A percentile compares a stretch with the other conserved stretches of the same genome.
phyloP scores from a whole-genome alignment of 805 yeast species.

The Suhomyces faveliae region DNA sequence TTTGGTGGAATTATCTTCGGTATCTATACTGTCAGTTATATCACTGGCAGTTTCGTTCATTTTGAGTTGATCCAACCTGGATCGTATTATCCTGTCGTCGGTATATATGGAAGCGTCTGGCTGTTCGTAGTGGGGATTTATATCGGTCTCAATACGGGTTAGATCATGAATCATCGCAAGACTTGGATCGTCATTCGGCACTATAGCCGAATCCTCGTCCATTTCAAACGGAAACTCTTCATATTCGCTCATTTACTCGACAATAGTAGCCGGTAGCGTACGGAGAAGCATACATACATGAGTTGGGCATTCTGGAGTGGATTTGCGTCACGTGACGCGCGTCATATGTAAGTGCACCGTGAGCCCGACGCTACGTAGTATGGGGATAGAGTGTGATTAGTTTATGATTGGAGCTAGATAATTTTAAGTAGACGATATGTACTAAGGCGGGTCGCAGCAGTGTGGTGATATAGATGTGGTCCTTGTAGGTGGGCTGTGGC shows the following conservation, averaged over 20 bases:
- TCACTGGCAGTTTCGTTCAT: conserved; percentile 20
- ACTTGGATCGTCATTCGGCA: background rate
- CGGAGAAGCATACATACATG: no score
- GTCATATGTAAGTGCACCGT: no score
- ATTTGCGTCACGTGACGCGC: background rate
- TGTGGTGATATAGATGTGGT: no score
- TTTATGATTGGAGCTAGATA: no score
- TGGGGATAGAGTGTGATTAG: no score
- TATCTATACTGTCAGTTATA: conserved; percentile 14
- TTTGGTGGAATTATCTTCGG: conserved; percentile 24
- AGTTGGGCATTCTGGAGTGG: no score
- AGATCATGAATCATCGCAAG: background rate
- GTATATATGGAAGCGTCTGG: conserved; percentile 9
- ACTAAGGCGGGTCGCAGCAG: no score
- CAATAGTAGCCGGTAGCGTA: background rate
- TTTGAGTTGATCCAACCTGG: conserved; percentile 27
- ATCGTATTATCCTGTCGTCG: conserved; percentile 33
- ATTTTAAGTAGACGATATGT: no score
- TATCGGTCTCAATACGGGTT: conserved; percentile 5
- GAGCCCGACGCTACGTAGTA: no score
- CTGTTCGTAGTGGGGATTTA: conserved; percentile 16
- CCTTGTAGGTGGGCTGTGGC: no score
- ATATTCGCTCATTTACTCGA: conserved; percentile 9
- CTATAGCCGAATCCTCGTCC: conserved; percentile 36
- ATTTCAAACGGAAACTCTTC: conserved; percentile 43